Percentiles rank a stretch among this genome's conserved stretches.
Evolutionary conservation across 2,329 filamentous ascomycete species (phyloP).

Genomic region (Sclerotinia spermophila): DNA sequence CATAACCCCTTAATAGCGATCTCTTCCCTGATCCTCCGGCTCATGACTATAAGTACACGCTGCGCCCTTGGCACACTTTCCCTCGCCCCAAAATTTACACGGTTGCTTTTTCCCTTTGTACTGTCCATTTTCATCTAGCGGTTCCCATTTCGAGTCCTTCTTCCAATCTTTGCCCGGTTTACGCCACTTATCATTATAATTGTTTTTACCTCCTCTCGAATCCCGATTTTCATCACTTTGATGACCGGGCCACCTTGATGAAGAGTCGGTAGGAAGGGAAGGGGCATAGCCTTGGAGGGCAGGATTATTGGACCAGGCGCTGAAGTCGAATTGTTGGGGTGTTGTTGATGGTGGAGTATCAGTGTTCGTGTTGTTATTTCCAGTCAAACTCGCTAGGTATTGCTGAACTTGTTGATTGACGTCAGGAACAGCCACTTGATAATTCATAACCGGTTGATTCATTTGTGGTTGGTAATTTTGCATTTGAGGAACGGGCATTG

Average conservation of each 20-base stretch:
- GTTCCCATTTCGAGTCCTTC: slow-evolving; percentile 18
- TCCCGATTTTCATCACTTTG: slow-evolving; percentile 21
- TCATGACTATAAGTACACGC: slow-evolving; percentile 73
- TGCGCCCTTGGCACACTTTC: slow-evolving; percentile 68
- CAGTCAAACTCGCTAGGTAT: slow-evolving; percentile 27
- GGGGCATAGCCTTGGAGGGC: slow-evolving; percentile 12
- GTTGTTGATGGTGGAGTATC: neutral
- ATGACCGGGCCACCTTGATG: slow-evolving; percentile 21
- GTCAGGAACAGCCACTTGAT: slow-evolving; percentile 23
- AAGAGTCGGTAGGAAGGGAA: neutral
- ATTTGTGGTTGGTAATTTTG: slow-evolving; percentile 24
- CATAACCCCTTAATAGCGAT: neutral
- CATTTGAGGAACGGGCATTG: slow-evolving; percentile 21
- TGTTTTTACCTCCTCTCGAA: neutral
- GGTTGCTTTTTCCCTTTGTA: slow-evolving; percentile 58
- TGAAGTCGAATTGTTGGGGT: slow-evolving; percentile 28
- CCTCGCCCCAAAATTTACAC: slow-evolving; percentile 67
- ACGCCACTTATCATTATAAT: slow-evolving; percentile 12
- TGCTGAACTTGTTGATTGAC: slow-evolving; percentile 31
- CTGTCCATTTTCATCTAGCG: slow-evolving; percentile 39
- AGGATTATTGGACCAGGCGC: slow-evolving; percentile 21
- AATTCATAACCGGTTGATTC: slow-evolving; percentile 19
- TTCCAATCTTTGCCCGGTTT: neutral
- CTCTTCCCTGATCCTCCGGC: slow-evolving; percentile 5
- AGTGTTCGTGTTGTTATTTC: slow-evolving; percentile 24